Conservation (phyloP, 345 rosid genomes). For the Litchi chinensis region DNA sequence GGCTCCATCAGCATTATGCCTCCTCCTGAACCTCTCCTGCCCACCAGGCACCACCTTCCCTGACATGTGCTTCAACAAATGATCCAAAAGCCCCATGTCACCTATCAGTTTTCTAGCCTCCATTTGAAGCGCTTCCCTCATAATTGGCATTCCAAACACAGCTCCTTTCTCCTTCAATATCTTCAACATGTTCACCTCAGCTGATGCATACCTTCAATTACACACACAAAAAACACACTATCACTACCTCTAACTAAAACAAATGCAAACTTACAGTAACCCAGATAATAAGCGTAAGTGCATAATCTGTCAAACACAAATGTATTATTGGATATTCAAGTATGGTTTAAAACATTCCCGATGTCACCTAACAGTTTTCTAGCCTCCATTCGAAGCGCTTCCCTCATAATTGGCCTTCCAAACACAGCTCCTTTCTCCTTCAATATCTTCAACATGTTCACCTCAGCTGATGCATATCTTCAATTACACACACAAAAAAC, state of each 20-base stretch:
- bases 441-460: slow-evolving; percentile 82
- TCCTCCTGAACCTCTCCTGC: slow-evolving; percentile 77
- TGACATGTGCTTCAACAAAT: slow-evolving; percentile 94
- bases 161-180: slow-evolving; percentile 83
- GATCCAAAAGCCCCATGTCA: slow-evolving; percentile 93
- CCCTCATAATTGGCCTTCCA: slow-evolving; percentile 74
- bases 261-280: no score
- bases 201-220: no score
- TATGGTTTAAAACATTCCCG: no score
- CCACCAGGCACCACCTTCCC: slow-evolving; percentile 95
- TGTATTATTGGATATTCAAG: no score
- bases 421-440: slow-evolving; percentile 73
- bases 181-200: slow-evolving; percentile 84
- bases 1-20: slow-evolving; percentile 92
- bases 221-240: no score
- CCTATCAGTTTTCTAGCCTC: slow-evolving; percentile 92
- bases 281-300: no score
- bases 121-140: slow-evolving; percentile 70
- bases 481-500: no score
- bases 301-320: no score
- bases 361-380: slow-evolving; percentile 71
- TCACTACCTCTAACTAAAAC: no score
- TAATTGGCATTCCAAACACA: slow-evolving; percentile 62
- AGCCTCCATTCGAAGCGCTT: slow-evolving; percentile 70
- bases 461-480: no score